Evolutionary conservation across 1,284 basidiomycete genomes (phyloP), one percentile per base, ranked within the genome.

Genomic region (Termitomyces sp.): DNA sequence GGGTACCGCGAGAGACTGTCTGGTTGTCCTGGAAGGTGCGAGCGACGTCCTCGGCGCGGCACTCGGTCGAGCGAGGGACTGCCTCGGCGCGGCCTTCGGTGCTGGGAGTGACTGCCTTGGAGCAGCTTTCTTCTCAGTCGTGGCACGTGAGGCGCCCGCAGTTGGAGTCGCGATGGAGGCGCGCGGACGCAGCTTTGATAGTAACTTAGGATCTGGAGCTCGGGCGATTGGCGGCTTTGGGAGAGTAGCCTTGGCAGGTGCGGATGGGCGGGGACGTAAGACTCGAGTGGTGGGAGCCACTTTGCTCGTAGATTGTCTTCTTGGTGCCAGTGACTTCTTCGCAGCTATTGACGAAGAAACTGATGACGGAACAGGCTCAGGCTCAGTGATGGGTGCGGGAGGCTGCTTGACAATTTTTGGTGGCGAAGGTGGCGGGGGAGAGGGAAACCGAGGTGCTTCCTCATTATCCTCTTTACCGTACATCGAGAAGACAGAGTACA

Each of bases 101-200:
- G 51, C 30, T n/a, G 39, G 19, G 36, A 36, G 21, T 7, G 34
- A 36, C 15, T 10, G 44, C 10, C 39, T 46, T 10, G 21, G 2
- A 3, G 10, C 19, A 24, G 41, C 40, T 36, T 54, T 54, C 26
- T 53, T 53, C 30, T 38, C 34, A 2, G 13, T 10, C 15, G 38
- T 12, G 13, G 15, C 12, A 24, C 33, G n/a, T 24, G 38, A 19
- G 10, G 19, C 26, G 21, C 10, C 7, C 6, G 41, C 39, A 9
- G 38, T 53, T 8, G 52, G 21, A 15, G 52, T 41, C 24, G 52
- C 39, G 17, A 50, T 50, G 13, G 52, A 53, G 13, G 28, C 38
- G 19, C 52, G 45, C n/a, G 52, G 44, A 46, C 40, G 41, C 7
- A 38, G 21, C 13, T 43, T 52, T 2, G 33, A 38, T n/a, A 13